phyloP scores from a whole-genome alignment of 2,329 filamentous ascomycete genomes.

The Orbilia blumenaviensis region DNA sequence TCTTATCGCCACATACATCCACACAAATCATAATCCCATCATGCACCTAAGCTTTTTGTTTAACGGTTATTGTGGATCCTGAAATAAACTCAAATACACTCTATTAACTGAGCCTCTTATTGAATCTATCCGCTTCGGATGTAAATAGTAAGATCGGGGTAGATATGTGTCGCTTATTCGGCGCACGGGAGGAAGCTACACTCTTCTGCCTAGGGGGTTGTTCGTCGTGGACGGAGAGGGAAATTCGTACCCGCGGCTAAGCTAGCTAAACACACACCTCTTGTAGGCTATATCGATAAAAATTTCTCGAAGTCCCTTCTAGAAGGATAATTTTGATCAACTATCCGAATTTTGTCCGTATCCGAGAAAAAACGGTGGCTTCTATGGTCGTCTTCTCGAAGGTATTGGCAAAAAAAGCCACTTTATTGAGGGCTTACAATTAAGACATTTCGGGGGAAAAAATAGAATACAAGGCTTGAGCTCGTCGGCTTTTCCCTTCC shows the following conservation, averaged over 20 bases:
- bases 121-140: slow-evolving; percentile 1
- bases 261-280: not conserved
- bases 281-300: not conserved
- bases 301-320: not conserved
- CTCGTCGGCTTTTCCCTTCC: not conserved
- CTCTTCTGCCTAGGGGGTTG: slow-evolving; percentile 6
- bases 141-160: not conserved
- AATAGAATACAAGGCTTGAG: slow-evolving; percentile 17
- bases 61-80: not conserved
- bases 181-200: slow-evolving; percentile 14
- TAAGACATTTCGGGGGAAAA: slow-evolving; percentile 36
- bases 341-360: slow-evolving; percentile 12
- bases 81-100: slow-evolving; percentile 1
- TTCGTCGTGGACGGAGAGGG: slow-evolving; percentile 26
- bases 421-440: not conserved
- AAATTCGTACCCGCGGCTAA: slow-evolving; percentile 35
- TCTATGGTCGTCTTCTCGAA: slow-evolving; percentile 19
- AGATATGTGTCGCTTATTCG: slow-evolving; percentile 16
- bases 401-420: not conserved
- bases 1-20: not conserved
- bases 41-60: not conserved
- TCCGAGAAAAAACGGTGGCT: slow-evolving; percentile 11
- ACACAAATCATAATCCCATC: not conserved
- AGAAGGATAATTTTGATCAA: not conserved
- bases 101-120: not conserved